Evolutionary conservation across 2,329 filamentous ascomycete species (phyloP), one percentile per base, ranked within the genome.

Genomic region (Penicillium paneum): DNA sequence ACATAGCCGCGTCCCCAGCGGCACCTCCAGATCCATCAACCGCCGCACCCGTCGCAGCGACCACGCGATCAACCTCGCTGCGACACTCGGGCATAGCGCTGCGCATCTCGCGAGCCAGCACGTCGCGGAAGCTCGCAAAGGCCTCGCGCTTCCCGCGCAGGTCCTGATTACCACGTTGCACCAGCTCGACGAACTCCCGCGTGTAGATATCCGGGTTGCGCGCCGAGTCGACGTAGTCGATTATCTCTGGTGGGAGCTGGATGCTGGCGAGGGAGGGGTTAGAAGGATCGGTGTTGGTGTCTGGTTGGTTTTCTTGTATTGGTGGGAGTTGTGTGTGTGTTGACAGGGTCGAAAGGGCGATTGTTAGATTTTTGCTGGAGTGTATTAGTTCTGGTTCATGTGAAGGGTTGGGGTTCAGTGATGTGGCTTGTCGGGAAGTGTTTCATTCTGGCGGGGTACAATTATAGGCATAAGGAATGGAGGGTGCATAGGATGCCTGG

Each of bases 121-220:
- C 78, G 67, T 86, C 81, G 54, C 81, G 76, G 57, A 87, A 83
- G 41, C 75, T 70, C 11, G 76, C 78, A 69, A 84, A 86, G 1
- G 83, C 84, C 63, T 84, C 78, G 52, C 76, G 77, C 62, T 83
- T 83, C 31, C 84, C 84, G 61, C 83, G 84, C 48, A 86, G 70
- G 68, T 83, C 79, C 64, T 85, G 83, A 59, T 87, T 87, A 45
- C 80, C 79, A 57, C 79, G 77, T 72, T 86, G 83, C 8, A 84
- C 82, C 28, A 82, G 74, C 70, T 87, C 84, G 41, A 87, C 82
- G 59, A 86, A 85, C 61, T 87, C 83, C 42, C 84, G 78, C 8
- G 83, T 86, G 70, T 85, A 87, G 61, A 87, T 86, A 63, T 87
- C 84, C 8, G 84, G 84, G 64, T 87, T 87, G 21, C 84, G 81